Conservation (phyloP, 495 filamentous ascomycete genomes). For the Aspergillus kassunensis region DNA sequence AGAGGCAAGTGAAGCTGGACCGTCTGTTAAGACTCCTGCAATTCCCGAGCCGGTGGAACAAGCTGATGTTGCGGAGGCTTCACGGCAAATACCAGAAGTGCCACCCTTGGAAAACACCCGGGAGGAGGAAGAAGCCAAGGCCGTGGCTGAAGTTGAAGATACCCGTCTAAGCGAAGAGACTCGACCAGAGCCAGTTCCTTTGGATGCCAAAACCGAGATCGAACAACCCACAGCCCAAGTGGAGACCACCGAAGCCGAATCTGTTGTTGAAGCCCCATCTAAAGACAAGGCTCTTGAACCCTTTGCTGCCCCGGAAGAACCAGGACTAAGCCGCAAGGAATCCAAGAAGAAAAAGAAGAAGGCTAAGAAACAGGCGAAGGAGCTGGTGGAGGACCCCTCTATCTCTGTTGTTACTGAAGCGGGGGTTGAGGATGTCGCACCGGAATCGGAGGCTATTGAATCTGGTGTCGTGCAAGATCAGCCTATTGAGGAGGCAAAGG, state of each 20-base stretch:
- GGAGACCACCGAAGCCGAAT: neutral
- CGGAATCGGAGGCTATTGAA: neutral
- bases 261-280: neutral
- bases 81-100: neutral
- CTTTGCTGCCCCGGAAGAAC: conserved; percentile 13
- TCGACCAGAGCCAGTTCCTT: neutral
- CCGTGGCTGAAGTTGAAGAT: neutral
- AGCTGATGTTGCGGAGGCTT: neutral
- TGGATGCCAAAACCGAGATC: neutral
- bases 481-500: neutral
- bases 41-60: neutral
- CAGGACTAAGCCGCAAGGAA: conserved; percentile 14
- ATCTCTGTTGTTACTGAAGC: conserved; percentile 1
- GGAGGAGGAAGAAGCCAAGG: neutral
- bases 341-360: conserved; percentile 33
- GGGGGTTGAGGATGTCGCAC: neutral
- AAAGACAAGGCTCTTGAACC: neutral
- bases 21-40: neutral
- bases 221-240: too few species aligned
- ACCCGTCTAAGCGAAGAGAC: neutral
- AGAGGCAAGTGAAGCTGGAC: too few species aligned
- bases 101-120: neutral
- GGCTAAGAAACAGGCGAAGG: conserved; percentile 19
- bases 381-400: conserved; percentile 9
- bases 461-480: neutral